Evolutionary conservation across 2,329 filamentous ascomycete species (phyloP).

Genomic region (Verticillium klebahnii): DNA sequence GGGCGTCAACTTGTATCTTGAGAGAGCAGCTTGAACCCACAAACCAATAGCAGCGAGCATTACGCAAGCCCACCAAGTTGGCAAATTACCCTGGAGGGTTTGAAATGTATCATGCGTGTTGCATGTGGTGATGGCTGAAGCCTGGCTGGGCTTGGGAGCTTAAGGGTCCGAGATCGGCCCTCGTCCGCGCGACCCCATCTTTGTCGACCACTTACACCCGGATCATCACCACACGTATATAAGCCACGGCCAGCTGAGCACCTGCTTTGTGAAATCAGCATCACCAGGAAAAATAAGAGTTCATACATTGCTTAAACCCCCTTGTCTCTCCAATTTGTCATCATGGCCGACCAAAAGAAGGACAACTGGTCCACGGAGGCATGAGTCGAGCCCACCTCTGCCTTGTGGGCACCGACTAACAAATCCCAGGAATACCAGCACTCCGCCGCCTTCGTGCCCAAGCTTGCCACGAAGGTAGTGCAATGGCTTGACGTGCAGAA

Average conservation of each 20-base stretch:
- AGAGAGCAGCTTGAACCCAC: neutral
- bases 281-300: neutral
- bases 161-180: constrained; percentile 14
- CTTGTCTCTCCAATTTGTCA: neutral
- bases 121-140: neutral
- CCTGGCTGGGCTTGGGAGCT: neutral
- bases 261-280: no score
- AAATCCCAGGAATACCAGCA: constrained; percentile 49
- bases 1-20: neutral
- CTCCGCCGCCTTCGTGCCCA: constrained; percentile 60
- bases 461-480: constrained; percentile 53
- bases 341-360: constrained; percentile 18
- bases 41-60: neutral
- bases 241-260: neutral
- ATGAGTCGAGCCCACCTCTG: neutral
- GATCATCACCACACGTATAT: neutral
- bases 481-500: constrained; percentile 54
- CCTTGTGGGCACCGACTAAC: neutral
- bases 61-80: neutral
- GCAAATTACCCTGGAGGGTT: neutral
- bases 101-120: neutral
- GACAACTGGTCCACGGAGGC: constrained; percentile 38
- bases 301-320: neutral
- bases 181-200: neutral
- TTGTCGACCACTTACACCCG: neutral